Evolutionary conservation across 768 basidiomycete species (phyloP).

Genomic region (Russula lepida): DNA sequence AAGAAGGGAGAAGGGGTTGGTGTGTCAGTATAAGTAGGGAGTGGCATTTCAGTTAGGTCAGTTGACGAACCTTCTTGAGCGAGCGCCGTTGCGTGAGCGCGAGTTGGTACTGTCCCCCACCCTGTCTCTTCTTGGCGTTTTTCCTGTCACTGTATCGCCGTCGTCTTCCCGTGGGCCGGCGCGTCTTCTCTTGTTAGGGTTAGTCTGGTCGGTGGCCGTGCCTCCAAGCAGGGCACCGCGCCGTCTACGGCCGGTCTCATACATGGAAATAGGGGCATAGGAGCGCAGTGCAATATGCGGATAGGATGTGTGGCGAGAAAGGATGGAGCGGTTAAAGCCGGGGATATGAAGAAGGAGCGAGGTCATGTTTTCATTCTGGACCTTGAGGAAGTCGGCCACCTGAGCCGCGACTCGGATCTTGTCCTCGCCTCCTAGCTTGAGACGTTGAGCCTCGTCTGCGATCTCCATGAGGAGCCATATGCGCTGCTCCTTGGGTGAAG

Average conservation of each 20-base stretch:
- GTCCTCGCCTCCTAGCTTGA: slow-evolving; percentile 94
- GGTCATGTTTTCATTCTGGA: slow-evolving; percentile 52
- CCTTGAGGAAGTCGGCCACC: slow-evolving; percentile 80
- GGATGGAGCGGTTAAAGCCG: slow-evolving; percentile 46
- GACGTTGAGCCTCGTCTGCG: slow-evolving; percentile 84
- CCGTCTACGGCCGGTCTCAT: slow-evolving; percentile 54
- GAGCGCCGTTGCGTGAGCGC: slow-evolving; percentile 44
- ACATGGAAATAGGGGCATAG: slow-evolving; percentile 50
- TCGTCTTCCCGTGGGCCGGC: slow-evolving; percentile 51
- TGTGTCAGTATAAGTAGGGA: neutral
- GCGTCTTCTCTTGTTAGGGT: slow-evolving; percentile 55
- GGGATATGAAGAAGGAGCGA: slow-evolving; percentile 56
- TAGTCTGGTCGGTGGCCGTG: slow-evolving; percentile 41
- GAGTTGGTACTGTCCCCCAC: slow-evolving; percentile 35
- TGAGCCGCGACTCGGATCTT: slow-evolving; percentile 92
- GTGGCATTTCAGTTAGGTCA: neutral
- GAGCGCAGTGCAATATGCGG: slow-evolving; percentile 67
- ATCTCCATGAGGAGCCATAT: slow-evolving; percentile 86
- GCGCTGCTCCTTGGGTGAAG: slow-evolving; percentile 56
- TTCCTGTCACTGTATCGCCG: slow-evolving; percentile 37
- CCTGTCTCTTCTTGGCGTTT: slow-evolving; percentile 60
- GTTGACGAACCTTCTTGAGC: slow-evolving; percentile 53
- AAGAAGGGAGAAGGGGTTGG: neutral
- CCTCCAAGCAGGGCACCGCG: slow-evolving; percentile 46
- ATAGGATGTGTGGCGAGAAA: slow-evolving; percentile 60